A percentile compares a stretch with the other conserved stretches of the same genome.
These are phyloP conservation scores for Boletus semigastroideus DNA, from an alignment of 1,284 basidiomycete genomes.

Conservation along the genomic window DNA sequence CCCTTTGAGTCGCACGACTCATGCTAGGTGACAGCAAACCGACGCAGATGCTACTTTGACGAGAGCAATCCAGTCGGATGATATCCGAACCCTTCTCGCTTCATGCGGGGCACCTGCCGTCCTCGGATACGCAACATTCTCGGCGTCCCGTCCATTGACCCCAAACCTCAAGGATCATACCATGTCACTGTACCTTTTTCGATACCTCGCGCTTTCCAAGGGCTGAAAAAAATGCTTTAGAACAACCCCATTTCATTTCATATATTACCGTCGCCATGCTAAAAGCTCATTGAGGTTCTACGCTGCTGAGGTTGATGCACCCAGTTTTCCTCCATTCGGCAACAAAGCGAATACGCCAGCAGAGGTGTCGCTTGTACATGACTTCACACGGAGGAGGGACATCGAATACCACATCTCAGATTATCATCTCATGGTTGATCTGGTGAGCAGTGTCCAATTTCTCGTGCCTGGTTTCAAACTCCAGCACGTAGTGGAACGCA, in stretches of 20 bases:
- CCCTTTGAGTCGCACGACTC: not conserved
- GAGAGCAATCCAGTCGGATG: slow-evolving; percentile 9
- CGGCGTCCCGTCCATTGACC: slow-evolving; percentile 2
- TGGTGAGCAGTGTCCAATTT: slow-evolving; percentile 16
- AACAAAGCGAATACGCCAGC: slow-evolving; percentile 9
- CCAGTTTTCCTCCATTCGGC: slow-evolving; percentile 19
- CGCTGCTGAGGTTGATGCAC: slow-evolving; percentile 42
- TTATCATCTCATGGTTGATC: slow-evolving; percentile 22
- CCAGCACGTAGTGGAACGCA: slow-evolving; percentile 28
- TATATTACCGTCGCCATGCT: slow-evolving; percentile 53
- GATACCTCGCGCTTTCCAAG: slow-evolving; percentile 7
- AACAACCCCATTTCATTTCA: slow-evolving; percentile 31
- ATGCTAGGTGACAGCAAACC: slow-evolving; percentile 13
- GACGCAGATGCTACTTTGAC: slow-evolving; percentile 22
- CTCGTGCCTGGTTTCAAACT: not conserved
- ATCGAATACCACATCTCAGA: not conserved
- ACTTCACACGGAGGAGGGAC: slow-evolving; percentile 27
- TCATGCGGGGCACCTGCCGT: slow-evolving; percentile 28
- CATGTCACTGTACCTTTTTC: slow-evolving; percentile 15
- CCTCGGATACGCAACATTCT: slow-evolving; percentile 28
- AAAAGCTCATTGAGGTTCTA: slow-evolving; percentile 55
- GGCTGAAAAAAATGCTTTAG: slow-evolving; percentile 13
- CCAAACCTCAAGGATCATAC: slow-evolving; percentile 22
- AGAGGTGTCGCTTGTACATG: slow-evolving; percentile 24
- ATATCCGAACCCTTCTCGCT: slow-evolving; percentile 1